Conservation (phyloP, 1,284 basidiomycete genomes). For the Ceratobasidium sp. region DNA sequence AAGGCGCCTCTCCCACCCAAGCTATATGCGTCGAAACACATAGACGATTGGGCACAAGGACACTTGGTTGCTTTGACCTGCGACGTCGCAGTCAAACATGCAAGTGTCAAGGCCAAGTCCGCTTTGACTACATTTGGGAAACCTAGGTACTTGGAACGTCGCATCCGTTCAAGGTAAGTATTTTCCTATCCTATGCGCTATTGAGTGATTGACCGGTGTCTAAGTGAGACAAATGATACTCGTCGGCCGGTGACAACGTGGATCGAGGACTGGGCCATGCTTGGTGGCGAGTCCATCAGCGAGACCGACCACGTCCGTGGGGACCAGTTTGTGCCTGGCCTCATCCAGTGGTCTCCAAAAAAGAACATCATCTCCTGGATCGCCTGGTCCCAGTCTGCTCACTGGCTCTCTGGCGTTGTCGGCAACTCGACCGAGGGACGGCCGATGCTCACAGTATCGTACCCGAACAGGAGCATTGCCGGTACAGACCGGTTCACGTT, state of each 20-base stretch:
- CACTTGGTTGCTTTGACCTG: slow-evolving; percentile 21
- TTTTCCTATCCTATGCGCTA: background rate
- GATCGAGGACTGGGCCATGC: slow-evolving; percentile 34
- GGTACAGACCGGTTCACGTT: slow-evolving; percentile 27
- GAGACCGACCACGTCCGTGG: slow-evolving; percentile 25
- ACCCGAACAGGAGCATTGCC: slow-evolving; percentile 21
- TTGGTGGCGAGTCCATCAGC: slow-evolving; percentile 31
- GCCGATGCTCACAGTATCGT: slow-evolving; percentile 15
- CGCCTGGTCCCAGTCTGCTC: slow-evolving; percentile 32
- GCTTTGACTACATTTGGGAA: slow-evolving; percentile 11
- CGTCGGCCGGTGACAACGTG: slow-evolving; percentile 29
- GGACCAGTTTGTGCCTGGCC: slow-evolving; percentile 21
- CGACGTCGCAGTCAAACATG: slow-evolving; percentile 21
- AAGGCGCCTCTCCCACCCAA: slow-evolving; percentile 22
- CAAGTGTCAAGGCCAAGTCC: slow-evolving; percentile 23
- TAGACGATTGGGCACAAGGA: slow-evolving; percentile 31
- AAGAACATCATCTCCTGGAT: slow-evolving; percentile 27
- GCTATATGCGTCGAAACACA: slow-evolving; percentile 33
- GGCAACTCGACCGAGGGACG: slow-evolving; percentile 26
- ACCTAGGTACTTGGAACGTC: slow-evolving; percentile 20
- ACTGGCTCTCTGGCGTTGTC: slow-evolving; percentile 26
- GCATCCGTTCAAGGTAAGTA: slow-evolving; percentile 25
- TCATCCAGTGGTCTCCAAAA: slow-evolving; percentile 31
- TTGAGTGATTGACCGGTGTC: background rate
- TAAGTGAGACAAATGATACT: slow-evolving; percentile 27